A percentile compares a stretch with the other conserved stretches of the same genome.
Conservation (phyloP, 805 yeast genomes). For the Groenewaldozyma salmanticensis region DNA sequence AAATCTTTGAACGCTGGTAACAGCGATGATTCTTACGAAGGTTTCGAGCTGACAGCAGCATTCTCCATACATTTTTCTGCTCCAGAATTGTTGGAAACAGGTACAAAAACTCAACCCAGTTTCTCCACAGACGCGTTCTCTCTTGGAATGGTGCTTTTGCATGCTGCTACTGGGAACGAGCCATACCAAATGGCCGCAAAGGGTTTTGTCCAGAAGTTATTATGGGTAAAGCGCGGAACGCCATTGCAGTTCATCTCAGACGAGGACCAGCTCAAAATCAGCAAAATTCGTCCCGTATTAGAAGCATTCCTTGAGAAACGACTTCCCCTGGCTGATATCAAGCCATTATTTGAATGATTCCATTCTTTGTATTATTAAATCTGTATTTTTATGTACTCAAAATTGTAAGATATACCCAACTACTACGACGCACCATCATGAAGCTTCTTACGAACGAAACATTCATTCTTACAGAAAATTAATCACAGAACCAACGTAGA, state of each 20-base stretch:
- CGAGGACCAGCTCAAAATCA: conserved; percentile 7
- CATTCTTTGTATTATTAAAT: too few relatives aligned
- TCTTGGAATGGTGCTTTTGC: conserved; percentile 36
- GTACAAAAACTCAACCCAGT: conserved; percentile 23
- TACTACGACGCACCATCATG: too few relatives aligned
- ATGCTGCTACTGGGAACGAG: conserved; percentile 36
- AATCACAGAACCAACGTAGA: too few relatives aligned
- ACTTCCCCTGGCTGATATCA: too few relatives aligned
- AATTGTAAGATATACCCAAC: too few relatives aligned
- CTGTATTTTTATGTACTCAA: too few relatives aligned
- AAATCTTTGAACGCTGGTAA: not conserved
- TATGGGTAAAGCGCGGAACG: conserved; percentile 23
- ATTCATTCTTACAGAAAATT: too few relatives aligned
- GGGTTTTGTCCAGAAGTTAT: conserved; percentile 24
- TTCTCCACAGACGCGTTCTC: conserved; percentile 38
- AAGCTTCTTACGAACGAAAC: too few relatives aligned
- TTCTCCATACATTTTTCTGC: conserved; percentile 37
- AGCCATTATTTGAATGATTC: too few relatives aligned
- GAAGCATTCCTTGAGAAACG: conserved; percentile 7
- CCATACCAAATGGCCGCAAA: conserved; percentile 32
- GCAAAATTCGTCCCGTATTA: conserved; percentile 3
- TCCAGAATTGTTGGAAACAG: conserved; percentile 32
- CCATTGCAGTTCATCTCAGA: conserved; percentile 19
- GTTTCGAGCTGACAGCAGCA: conserved; percentile 24
- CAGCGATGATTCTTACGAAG: conserved; percentile 6